Percentiles rank a stretch among this genome's conserved stretches.
These are phyloP conservation scores for Starmerella tilneyi DNA, from an alignment of 805 yeast species.

Conservation along the genomic window DNA sequence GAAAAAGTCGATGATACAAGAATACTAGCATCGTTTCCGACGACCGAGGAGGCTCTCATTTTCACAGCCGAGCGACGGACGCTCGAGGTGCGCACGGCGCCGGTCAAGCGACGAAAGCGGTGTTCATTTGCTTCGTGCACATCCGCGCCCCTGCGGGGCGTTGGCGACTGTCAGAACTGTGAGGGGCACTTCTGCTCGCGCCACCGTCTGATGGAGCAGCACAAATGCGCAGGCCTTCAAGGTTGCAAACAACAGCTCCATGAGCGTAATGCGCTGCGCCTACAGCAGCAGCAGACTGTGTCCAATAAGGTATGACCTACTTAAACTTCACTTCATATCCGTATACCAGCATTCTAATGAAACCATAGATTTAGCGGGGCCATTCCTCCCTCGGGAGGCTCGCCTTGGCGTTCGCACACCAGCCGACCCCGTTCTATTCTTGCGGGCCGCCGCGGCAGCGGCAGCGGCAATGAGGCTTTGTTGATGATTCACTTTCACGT, in stretches of 20 bases:
- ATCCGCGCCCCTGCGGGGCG: conserved; percentile 49
- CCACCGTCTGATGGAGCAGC: conserved; percentile 79
- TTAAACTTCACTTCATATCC: neutral
- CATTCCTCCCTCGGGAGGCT: neutral
- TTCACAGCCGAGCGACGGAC: conserved; percentile 27
- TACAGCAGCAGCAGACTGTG: conserved; percentile 77
- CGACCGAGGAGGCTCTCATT: conserved; percentile 26
- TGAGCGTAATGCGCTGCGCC: conserved; percentile 72
- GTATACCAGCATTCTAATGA: conserved; percentile 2
- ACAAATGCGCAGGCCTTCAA: conserved; percentile 65
- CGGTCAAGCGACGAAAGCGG: conserved; percentile 33
- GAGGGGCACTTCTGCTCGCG: conserved; percentile 77
- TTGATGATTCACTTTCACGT: neutral
- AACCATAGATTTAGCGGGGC: neutral
- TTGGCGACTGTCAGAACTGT: conserved; percentile 80
- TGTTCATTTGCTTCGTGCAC: conserved; percentile 51
- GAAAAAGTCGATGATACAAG: conserved; percentile 29
- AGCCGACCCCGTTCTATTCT: too few relatives aligned
- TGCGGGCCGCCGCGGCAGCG: too few relatives aligned
- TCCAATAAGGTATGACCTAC: conserved; percentile 48
- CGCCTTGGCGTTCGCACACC: too few relatives aligned
- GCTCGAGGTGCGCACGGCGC: conserved; percentile 27
- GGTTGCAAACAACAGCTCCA: conserved; percentile 74
- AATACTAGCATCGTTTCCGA: conserved; percentile 27
- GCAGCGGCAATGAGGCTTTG: neutral